Conservation (phyloP, 176 grass and related monocot species). For the Eleusine coracana region DNA sequence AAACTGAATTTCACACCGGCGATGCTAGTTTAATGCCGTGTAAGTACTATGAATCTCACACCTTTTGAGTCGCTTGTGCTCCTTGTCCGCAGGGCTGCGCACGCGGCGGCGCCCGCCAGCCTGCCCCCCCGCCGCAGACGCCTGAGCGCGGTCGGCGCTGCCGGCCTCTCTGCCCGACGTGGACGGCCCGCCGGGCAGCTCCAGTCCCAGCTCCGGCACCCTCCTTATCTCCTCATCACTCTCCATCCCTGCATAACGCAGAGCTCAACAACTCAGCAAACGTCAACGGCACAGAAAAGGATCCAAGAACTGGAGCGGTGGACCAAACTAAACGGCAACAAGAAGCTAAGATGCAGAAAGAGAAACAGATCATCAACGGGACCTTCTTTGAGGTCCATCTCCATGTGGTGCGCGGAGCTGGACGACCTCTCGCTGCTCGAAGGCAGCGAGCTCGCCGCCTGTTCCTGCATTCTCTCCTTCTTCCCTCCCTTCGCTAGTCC, state of each 20-base stretch:
- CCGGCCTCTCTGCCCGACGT: conserved; percentile 57
- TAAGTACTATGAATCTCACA: neutral
- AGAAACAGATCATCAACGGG: neutral
- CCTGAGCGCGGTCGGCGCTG: conserved; percentile 51
- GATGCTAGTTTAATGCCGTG: neutral
- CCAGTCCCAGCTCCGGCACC: conserved; percentile 73
- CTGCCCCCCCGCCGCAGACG: conserved; percentile 46
- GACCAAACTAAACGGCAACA: neutral
- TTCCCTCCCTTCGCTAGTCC: neutral
- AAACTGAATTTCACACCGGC: neutral
- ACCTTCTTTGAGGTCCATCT: conserved; percentile 71
- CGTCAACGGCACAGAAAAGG: neutral
- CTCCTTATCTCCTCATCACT: conserved; percentile 77
- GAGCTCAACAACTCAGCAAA: neutral
- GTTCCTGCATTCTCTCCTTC: conserved; percentile 60
- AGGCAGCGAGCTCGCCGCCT: conserved; percentile 72
- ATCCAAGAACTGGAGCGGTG: neutral
- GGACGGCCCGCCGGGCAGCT: conserved; percentile 47
- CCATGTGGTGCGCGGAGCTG: conserved; percentile 78
- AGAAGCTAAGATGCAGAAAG: neutral
- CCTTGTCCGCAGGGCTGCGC: conserved; percentile 78
- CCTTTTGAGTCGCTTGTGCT: conserved; percentile 96
- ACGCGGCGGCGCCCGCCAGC: conserved; percentile 49
- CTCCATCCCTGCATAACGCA: conserved; percentile 65
- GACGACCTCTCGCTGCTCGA: conserved; percentile 98